Percentiles rank a stretch among this genome's conserved stretches.
Conservation (phyloP, 176 grass and related monocot species). For the Oropetium thomaeum region DNA sequence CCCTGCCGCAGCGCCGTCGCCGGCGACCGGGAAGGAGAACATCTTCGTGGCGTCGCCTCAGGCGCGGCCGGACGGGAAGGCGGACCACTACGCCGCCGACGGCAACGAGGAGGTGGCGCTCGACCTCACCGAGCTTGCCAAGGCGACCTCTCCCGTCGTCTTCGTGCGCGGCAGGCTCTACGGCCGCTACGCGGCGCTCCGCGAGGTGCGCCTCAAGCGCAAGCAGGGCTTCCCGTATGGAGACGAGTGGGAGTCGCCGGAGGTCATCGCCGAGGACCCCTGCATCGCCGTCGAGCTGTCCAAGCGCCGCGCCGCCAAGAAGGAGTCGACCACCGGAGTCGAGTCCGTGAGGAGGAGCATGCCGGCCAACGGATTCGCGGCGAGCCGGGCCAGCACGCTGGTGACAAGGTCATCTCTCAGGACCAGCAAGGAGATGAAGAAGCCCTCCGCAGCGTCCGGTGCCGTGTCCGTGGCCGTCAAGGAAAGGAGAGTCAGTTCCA, state of each 20-base stretch:
- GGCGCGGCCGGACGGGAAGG: conserved; percentile 27
- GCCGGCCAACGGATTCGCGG: conserved; percentile 27
- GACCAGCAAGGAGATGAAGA: conserved; percentile 83
- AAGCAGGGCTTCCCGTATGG: conserved; percentile 52
- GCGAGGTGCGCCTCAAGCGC: conserved; percentile 78
- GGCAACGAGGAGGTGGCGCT: conserved; percentile 17
- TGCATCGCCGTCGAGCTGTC: conserved; percentile 68
- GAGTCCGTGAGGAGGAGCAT: conserved; percentile 56
- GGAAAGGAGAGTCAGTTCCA: conserved; percentile 31
- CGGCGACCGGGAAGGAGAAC: conserved; percentile 44
- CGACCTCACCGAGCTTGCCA: conserved; percentile 16
- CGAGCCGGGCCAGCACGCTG: conserved; percentile 2
- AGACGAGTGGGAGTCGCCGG: conserved; percentile 13
- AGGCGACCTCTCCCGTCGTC: conserved; percentile 13
- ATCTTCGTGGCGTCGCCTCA: background rate
- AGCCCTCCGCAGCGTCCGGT: conserved; percentile 28
- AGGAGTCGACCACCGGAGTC: background rate
- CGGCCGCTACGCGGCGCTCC: conserved; percentile 72
- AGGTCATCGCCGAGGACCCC: conserved; percentile 55
- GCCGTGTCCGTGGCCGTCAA: background rate
- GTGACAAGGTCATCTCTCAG: conserved; percentile 52
- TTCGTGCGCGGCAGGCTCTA: conserved; percentile 84
- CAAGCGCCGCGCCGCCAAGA: conserved; percentile 55
- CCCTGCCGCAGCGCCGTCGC: background rate
- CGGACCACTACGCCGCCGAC: conserved; percentile 19